Percentiles rank a stretch among this genome's conserved stretches.
Conservation (phyloP, 192 early-diverging fungal genomes). For the Rhizophagus sp. region DNA sequence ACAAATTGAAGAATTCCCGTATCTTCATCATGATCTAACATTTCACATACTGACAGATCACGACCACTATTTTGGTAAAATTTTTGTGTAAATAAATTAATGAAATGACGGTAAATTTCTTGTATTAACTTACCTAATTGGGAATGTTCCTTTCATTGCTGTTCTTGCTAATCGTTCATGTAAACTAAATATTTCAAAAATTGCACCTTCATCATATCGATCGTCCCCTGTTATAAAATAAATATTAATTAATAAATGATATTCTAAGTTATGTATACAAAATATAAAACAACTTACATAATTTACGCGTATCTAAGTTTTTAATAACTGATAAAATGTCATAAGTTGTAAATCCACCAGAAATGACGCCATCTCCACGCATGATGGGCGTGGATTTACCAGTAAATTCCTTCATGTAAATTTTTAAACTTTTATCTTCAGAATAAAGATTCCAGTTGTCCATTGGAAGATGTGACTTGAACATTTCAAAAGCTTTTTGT, state of each 20-base stretch:
- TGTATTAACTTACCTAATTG: slow-evolving; percentile 24
- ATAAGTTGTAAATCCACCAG: slow-evolving; percentile 53
- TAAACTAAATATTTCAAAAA: slow-evolving; percentile 52
- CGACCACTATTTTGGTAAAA: slow-evolving; percentile 34
- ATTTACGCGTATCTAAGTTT: slow-evolving; percentile 47
- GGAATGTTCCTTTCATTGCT: slow-evolving; percentile 38
- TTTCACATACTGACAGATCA: slow-evolving; percentile 47
- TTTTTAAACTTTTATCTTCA: slow-evolving; percentile 46
- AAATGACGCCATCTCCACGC: slow-evolving; percentile 49
- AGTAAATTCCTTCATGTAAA: slow-evolving; percentile 45
- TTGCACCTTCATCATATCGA: slow-evolving; percentile 47
- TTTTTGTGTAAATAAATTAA: background rate
- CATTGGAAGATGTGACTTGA: slow-evolving; percentile 48
- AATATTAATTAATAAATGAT: background rate
- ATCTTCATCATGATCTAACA: slow-evolving; percentile 51
- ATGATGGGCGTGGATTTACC: slow-evolving; percentile 49
- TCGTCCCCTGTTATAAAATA: slow-evolving; percentile 36
- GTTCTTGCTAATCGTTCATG: slow-evolving; percentile 52
- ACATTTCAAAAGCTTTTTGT: slow-evolving; percentile 42
- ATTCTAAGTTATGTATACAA: background rate
- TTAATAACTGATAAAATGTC: slow-evolving; percentile 56
- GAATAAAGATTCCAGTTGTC: slow-evolving; percentile 51
- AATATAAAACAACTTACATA: slow-evolving; percentile 34
- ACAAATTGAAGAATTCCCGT: slow-evolving; percentile 48
- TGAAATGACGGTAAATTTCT: background rate